phyloP scores from a whole-genome alignment of 257 asterid genomes.

The Oldenlandia corymbosa region DNA sequence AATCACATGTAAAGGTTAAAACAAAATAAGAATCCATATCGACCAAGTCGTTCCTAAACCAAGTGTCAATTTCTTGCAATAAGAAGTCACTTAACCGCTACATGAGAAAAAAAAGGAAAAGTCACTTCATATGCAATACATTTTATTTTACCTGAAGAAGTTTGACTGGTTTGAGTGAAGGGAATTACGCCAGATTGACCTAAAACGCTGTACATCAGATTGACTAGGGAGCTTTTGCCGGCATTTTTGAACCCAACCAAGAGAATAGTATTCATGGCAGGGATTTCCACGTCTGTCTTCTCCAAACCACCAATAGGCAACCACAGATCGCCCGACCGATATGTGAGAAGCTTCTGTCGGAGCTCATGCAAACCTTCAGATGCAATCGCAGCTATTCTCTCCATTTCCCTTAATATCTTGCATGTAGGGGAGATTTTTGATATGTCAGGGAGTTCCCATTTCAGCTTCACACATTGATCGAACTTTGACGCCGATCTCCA shows the following conservation, averaged over 20 bases:
- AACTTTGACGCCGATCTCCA: constrained; percentile 27
- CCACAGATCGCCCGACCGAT: constrained; percentile 23
- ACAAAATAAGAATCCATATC: too few species aligned
- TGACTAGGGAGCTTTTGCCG: constrained; percentile 36
- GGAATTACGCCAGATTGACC: constrained; percentile 28
- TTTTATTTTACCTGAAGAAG: constrained; percentile 21
- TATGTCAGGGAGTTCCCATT: constrained; percentile 14
- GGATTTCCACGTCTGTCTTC: constrained; percentile 25
- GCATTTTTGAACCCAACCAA: constrained; percentile 29
- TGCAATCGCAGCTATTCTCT: constrained; percentile 21
- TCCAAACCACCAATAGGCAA: constrained; percentile 26
- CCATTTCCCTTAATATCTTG: constrained; percentile 27
- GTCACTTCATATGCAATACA: neutral
- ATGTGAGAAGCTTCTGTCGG: constrained; percentile 22
- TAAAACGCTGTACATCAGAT: constrained; percentile 29
- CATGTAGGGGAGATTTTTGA: constrained; percentile 18
- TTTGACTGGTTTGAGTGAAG: constrained; percentile 28
- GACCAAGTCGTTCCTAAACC: too few species aligned
- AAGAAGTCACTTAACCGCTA: too few species aligned
- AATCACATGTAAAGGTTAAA: too few species aligned
- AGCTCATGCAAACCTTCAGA: constrained; percentile 20
- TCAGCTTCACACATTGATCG: constrained; percentile 15
- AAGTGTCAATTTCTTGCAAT: too few species aligned
- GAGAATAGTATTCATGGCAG: constrained; percentile 21
- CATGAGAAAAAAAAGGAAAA: too few species aligned